Evolutionary conservation across 768 basidiomycete genomes (phyloP).

Genomic region (Tricholoma sp.): DNA sequence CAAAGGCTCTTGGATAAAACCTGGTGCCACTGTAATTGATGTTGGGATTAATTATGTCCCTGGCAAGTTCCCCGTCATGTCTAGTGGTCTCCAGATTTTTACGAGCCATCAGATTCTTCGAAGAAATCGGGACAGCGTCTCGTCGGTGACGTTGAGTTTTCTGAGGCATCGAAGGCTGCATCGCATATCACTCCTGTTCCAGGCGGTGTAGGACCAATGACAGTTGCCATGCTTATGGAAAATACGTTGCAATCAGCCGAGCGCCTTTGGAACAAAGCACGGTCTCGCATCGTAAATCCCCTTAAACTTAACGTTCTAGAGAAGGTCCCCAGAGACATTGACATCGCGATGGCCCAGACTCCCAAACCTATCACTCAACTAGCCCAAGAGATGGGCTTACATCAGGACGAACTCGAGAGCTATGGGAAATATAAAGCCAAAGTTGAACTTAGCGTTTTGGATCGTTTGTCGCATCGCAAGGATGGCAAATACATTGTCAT

Average conservation of each 20-base stretch:
- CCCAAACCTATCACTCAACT: conserved; percentile 86
- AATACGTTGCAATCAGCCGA: conserved; percentile 87
- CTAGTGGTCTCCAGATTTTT: not conserved
- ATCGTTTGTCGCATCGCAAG: conserved; percentile 78
- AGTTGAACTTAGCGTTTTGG: conserved; percentile 84
- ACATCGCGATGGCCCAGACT: conserved; percentile 90
- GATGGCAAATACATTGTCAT: conserved; percentile 97
- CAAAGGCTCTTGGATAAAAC: conserved; percentile 92
- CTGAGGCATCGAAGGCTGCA: conserved; percentile 69
- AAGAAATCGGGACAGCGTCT: conserved; percentile 96
- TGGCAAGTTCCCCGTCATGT: conserved; percentile 39
- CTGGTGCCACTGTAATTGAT: conserved; percentile 92
- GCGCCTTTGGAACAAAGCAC: conserved; percentile 68
- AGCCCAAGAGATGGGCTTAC: conserved; percentile 83
- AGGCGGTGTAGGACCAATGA: conserved; percentile 99
- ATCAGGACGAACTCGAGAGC: conserved; percentile 82
- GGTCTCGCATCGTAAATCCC: conserved; percentile 66
- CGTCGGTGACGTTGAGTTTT: conserved; percentile 92
- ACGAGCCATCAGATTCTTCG: conserved; percentile 52
- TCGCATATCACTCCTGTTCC: conserved; percentile 96
- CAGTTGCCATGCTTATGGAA: conserved; percentile 95
- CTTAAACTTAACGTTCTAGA: conserved; percentile 73
- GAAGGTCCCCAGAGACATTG: conserved; percentile 94
- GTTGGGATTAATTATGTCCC: conserved; percentile 97
- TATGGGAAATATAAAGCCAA: conserved; percentile 98